phyloP scores from a whole-genome alignment of 768 basidiomycete genomes.

The Podaxis pistillaris region DNA sequence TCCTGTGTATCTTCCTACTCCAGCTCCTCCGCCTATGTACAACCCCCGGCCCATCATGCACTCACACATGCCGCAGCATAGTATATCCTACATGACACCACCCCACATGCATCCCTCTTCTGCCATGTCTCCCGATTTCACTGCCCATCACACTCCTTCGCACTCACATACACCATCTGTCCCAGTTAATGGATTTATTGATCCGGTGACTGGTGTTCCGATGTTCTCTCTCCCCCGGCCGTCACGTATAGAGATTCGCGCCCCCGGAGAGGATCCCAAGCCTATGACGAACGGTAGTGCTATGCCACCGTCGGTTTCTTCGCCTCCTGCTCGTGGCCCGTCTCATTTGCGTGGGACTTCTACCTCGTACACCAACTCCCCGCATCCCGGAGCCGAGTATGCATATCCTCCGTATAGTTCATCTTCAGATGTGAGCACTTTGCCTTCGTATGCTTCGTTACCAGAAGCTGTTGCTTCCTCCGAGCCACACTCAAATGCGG shows the following conservation, averaged over 20 bases:
- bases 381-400: slow-evolving; percentile 28
- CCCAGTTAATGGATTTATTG: slow-evolving; percentile 61
- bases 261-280: slow-evolving; percentile 43
- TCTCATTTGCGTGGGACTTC: slow-evolving; percentile 51
- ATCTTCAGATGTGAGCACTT: slow-evolving; percentile 23
- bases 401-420: slow-evolving; percentile 25
- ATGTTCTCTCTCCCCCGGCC: slow-evolving; percentile 75
- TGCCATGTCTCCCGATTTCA: slow-evolving; percentile 61
- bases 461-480: slow-evolving; percentile 22
- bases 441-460: slow-evolving; percentile 27
- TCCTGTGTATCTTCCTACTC: slow-evolving; percentile 62
- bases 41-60: slow-evolving; percentile 67
- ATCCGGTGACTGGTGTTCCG: slow-evolving; percentile 64
- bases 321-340: slow-evolving; percentile 15
- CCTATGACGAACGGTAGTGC: slow-evolving; percentile 24
- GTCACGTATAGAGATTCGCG: slow-evolving; percentile 73
- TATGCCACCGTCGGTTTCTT: slow-evolving; percentile 25
- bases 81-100: slow-evolving; percentile 42
- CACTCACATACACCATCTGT: slow-evolving; percentile 37
- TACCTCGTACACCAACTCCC: slow-evolving; percentile 41
- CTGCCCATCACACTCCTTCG: slow-evolving; percentile 33
- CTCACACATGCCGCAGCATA: slow-evolving; percentile 47
- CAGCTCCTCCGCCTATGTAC: slow-evolving; percentile 58
- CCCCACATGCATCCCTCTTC: slow-evolving; percentile 64
- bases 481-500: slow-evolving; percentile 26